These are phyloP conservation scores for Fusarium sp. DNA, from an alignment of 2,329 filamentous ascomycete species.

Conservation along the genomic window DNA sequence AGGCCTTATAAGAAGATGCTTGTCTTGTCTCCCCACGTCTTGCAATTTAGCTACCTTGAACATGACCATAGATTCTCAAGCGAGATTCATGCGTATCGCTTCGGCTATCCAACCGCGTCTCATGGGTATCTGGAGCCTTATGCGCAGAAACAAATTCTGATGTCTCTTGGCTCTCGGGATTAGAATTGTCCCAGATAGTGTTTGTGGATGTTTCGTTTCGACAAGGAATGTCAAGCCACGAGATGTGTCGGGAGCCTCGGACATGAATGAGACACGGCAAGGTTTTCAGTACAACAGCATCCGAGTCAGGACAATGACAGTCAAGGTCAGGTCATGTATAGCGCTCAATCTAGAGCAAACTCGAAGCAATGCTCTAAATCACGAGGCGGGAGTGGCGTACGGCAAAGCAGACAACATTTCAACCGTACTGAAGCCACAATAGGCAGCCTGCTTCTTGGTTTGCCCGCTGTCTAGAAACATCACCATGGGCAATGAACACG, in stretches of 20 bases:
- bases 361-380: slow-evolving; percentile 11
- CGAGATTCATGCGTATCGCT: background rate
- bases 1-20: slow-evolving; percentile 4
- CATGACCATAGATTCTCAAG: background rate
- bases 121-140: background rate
- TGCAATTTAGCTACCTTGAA: background rate
- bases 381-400: slow-evolving; percentile 30
- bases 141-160: background rate
- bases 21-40: background rate
- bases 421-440: slow-evolving; percentile 21
- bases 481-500: background rate
- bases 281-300: background rate
- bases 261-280: background rate
- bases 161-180: background rate
- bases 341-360: background rate
- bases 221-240: background rate
- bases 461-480: background rate
- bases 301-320: background rate
- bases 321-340: background rate
- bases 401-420: slow-evolving; percentile 9
- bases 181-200: background rate
- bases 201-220: background rate
- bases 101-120: background rate
- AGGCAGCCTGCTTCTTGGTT: background rate
- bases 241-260: background rate